A percentile compares a stretch with the other conserved stretches of the same genome.
Conservation (phyloP, 768 basidiomycete species). For the Rhodotorula graminis region DNA sequence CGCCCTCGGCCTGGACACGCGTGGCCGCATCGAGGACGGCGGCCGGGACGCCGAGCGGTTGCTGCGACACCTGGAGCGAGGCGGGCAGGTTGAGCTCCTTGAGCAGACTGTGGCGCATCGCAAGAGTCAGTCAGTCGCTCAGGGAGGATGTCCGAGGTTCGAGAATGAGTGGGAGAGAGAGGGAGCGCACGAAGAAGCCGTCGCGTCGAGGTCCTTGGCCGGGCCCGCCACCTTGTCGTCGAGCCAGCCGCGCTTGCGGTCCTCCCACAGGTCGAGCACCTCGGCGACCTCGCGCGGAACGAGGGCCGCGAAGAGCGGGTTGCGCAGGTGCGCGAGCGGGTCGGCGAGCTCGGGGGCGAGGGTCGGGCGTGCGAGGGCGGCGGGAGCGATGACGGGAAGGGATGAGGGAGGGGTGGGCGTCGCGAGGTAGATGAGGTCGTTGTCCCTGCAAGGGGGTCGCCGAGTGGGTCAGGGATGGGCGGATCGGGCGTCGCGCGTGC, state of each 20-base stretch:
- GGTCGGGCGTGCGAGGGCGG: slow-evolving; percentile 61
- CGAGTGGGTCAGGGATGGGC: background rate
- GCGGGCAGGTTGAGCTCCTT: slow-evolving; percentile 68
- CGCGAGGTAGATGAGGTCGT: slow-evolving; percentile 90
- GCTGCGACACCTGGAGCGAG: slow-evolving; percentile 76
- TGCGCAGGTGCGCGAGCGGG: slow-evolving; percentile 23
- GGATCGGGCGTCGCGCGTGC: no score
- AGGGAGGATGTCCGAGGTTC: no score
- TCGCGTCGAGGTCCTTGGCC: slow-evolving; percentile 57
- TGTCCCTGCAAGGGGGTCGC: slow-evolving; percentile 57
- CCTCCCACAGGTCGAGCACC: slow-evolving; percentile 77
- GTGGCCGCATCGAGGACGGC: slow-evolving; percentile 79
- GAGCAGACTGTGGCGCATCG: slow-evolving; percentile 51
- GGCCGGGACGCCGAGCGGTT: slow-evolving; percentile 81
- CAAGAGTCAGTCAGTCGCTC: background rate
- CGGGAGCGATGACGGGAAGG: slow-evolving; percentile 61
- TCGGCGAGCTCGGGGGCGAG: slow-evolving; percentile 51
- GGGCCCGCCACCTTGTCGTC: slow-evolving; percentile 51
- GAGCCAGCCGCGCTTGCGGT: slow-evolving; percentile 63
- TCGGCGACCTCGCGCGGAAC: slow-evolving; percentile 71
- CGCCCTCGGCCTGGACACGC: slow-evolving; percentile 73
- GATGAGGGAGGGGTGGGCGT: slow-evolving; percentile 70
- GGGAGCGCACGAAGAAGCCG: slow-evolving; percentile 52
- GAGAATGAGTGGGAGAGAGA: no score
- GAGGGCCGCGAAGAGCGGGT: slow-evolving; percentile 64